Conservation (phyloP, 108 stramenopile genomes). For the Skeletonema costatum region DNA sequence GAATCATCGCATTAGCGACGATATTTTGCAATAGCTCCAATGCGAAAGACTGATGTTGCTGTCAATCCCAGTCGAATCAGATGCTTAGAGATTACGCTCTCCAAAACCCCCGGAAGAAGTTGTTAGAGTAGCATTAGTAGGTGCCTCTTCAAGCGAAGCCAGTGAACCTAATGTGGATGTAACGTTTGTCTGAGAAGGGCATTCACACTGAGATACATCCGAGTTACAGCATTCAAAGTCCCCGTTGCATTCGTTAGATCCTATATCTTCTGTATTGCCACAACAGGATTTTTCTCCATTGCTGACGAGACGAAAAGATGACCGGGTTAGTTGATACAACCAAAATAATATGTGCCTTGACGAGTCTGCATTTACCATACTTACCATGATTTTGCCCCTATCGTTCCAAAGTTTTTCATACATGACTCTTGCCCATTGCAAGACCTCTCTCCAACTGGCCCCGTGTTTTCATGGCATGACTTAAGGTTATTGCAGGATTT, state of each 20-base stretch:
- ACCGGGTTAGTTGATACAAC: background rate
- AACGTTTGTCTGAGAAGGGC: background rate
- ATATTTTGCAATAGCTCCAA: background rate
- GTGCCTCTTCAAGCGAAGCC: background rate
- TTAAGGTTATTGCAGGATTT: background rate
- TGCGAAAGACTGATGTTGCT: background rate
- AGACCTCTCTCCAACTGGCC: background rate
- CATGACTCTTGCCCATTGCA: background rate
- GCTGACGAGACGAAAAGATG: background rate
- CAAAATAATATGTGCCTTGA: background rate
- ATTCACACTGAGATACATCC: background rate
- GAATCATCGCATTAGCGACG: too few species aligned
- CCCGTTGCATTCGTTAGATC: background rate
- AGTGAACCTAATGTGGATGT: background rate
- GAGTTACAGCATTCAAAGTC: conserved; percentile 1
- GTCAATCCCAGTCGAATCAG: background rate
- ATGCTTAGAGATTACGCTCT: too few species aligned
- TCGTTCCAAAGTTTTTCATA: background rate
- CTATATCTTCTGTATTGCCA: background rate
- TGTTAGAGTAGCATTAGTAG: background rate
- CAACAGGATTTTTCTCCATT: conserved; percentile 1
- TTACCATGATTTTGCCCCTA: background rate
- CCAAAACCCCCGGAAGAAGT: background rate
- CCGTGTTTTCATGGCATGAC: background rate
- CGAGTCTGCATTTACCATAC: background rate